Percentiles rank a stretch among this genome's conserved stretches.
Conservation (phyloP, 805 yeast genomes). For the Candida maris region DNA sequence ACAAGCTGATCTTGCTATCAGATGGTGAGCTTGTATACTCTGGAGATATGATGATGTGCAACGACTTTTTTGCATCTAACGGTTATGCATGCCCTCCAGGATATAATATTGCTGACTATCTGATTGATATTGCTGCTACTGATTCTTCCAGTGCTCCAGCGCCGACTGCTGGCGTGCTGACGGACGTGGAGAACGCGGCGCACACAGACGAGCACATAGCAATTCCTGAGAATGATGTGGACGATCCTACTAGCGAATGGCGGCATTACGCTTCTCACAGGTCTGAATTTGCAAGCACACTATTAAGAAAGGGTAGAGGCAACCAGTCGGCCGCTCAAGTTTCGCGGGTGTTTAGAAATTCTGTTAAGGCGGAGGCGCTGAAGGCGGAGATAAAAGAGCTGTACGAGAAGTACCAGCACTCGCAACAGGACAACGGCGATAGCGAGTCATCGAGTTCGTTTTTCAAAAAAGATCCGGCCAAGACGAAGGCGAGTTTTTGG, state of each 20-base stretch:
- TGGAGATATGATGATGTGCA: slow-evolving; percentile 74
- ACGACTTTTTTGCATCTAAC: slow-evolving; percentile 66
- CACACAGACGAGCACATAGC: slow-evolving; percentile 32
- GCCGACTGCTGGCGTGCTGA: not conserved
- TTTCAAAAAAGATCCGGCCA: slow-evolving; percentile 29
- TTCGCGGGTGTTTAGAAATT: slow-evolving; percentile 24
- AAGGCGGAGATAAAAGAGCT: slow-evolving; percentile 35
- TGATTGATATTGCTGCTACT: slow-evolving; percentile 83
- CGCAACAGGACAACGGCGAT: slow-evolving; percentile 10
- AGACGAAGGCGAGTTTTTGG: slow-evolving; percentile 52
- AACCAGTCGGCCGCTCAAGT: slow-evolving; percentile 7
- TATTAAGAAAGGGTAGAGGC: slow-evolving; percentile 6
- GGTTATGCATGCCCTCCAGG: slow-evolving; percentile 87
- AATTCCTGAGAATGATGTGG: slow-evolving; percentile 22
- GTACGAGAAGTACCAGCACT: slow-evolving; percentile 13
- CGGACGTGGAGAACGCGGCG: slow-evolving; percentile 15
- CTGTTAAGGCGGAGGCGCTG: slow-evolving; percentile 40
- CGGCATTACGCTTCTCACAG: slow-evolving; percentile 79
- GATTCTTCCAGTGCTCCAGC: not conserved
- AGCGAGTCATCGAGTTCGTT: slow-evolving; percentile 21
- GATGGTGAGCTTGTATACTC: slow-evolving; percentile 85
- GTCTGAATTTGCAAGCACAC: slow-evolving; percentile 51
- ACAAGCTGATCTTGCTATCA: slow-evolving; percentile 72
- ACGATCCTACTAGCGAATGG: slow-evolving; percentile 77
- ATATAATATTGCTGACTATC: slow-evolving; percentile 88